Evolutionary conservation across 23 red algal genomes (phyloP).

Genomic region (Gracilaria caudata): DNA sequence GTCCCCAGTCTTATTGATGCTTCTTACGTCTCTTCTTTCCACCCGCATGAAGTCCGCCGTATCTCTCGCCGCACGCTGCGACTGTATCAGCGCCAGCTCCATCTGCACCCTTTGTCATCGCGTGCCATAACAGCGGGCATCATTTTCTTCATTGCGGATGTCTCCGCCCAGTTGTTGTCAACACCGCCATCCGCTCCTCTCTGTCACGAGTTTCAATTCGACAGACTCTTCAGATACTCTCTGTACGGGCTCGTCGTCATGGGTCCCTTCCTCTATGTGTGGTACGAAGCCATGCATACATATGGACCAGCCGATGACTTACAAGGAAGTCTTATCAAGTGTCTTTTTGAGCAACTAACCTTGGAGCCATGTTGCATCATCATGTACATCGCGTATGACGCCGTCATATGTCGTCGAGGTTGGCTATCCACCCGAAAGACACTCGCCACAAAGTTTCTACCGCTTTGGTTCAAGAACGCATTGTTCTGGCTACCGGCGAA

Average conservation of each 20-base stretch:
- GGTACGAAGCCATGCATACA: conserved; percentile 74
- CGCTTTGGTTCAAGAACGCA: conserved; percentile 73
- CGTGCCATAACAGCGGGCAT: conserved; percentile 66
- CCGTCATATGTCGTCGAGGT: conserved; percentile 43
- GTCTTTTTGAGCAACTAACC: conserved; percentile 78
- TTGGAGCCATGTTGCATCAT: conserved; percentile 74
- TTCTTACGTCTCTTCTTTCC: conserved; percentile 17
- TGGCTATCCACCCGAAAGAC: not conserved
- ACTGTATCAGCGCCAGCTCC: conserved; percentile 67
- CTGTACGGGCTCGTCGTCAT: conserved; percentile 75
- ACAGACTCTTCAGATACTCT: conserved; percentile 65
- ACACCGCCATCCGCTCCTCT: conserved; percentile 9
- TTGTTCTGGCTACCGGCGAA: conserved; percentile 82
- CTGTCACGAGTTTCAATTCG: conserved; percentile 31
- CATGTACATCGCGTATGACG: conserved; percentile 73
- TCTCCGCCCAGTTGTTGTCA: conserved; percentile 56
- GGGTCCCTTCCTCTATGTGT: conserved; percentile 78
- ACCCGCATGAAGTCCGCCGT: conserved; percentile 44
- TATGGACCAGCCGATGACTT: conserved; percentile 76
- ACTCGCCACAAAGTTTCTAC: conserved; percentile 37
- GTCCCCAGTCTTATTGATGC: conserved; percentile 6
- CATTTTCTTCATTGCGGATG: conserved; percentile 79
- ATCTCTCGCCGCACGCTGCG: conserved; percentile 47
- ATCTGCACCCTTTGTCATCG: conserved; percentile 65
- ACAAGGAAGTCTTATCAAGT: conserved; percentile 54